Evolutionary conservation across 345 rosid genomes (phyloP).

Genomic region (Linum tenue): DNA sequence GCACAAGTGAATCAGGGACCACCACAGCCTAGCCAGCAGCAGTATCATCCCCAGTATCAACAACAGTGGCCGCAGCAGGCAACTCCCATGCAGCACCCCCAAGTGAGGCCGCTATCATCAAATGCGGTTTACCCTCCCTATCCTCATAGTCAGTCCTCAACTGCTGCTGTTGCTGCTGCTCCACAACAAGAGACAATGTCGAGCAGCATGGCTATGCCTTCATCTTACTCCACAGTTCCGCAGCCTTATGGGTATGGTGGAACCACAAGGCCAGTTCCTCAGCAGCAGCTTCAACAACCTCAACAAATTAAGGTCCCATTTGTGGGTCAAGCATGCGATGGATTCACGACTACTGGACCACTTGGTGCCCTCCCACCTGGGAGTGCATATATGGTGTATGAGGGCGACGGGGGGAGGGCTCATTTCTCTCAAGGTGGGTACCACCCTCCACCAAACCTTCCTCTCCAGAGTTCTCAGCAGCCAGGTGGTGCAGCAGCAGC

Average conservation of each 20-base stretch:
- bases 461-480: slow-evolving; percentile 42
- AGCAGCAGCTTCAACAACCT: slow-evolving; percentile 40
- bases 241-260: slow-evolving; percentile 67
- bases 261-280: slow-evolving; percentile 44
- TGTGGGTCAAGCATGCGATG: slow-evolving; percentile 51
- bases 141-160: slow-evolving; percentile 36
- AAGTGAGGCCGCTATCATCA: slow-evolving; percentile 48
- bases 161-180: slow-evolving; percentile 23
- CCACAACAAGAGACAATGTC: slow-evolving; percentile 53
- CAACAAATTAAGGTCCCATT: slow-evolving; percentile 59
- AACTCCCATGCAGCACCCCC: slow-evolving; percentile 40
- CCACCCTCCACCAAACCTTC: slow-evolving; percentile 26
- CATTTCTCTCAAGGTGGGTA: slow-evolving; percentile 70
- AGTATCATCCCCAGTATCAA: slow-evolving; percentile 44
- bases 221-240: slow-evolving; percentile 61
- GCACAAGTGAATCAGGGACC: slow-evolving; percentile 3
- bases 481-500: slow-evolving; percentile 22
- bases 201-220: slow-evolving; percentile 63
- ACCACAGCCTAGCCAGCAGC: slow-evolving; percentile 32
- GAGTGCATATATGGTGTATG: slow-evolving; percentile 66
- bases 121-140: slow-evolving; percentile 55
- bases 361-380: slow-evolving; percentile 46
- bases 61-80: slow-evolving; percentile 68
- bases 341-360: slow-evolving; percentile 46
- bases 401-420: slow-evolving; percentile 48